phyloP scores from a whole-genome alignment of 129 eudicot genomes.

The Centaurea solstitialis region DNA sequence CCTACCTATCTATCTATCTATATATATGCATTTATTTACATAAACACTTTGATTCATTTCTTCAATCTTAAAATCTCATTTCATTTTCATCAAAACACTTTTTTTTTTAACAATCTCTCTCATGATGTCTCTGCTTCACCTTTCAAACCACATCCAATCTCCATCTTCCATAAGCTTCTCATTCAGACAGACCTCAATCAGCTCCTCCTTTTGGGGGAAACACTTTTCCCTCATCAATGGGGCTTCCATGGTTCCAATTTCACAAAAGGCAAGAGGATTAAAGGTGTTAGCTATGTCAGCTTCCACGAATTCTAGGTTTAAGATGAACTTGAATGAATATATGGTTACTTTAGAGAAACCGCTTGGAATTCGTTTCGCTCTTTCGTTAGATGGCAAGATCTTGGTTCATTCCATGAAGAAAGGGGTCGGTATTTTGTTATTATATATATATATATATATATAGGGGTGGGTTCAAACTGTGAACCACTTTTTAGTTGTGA shows the following conservation, averaged over 20 bases:
- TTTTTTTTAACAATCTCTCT: not conserved
- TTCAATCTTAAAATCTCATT: not conserved
- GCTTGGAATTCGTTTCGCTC: slow-evolving; percentile 89
- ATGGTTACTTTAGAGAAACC: slow-evolving; percentile 93
- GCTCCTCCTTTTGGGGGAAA: slow-evolving; percentile 47
- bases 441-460: too few relatives aligned
- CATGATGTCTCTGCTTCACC: slow-evolving; percentile 41
- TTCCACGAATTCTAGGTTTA: slow-evolving; percentile 33
- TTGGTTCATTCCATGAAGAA: slow-evolving; percentile 89
- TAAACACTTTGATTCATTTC: not conserved
- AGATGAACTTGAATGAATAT: slow-evolving; percentile 93
- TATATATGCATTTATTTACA: not conserved
- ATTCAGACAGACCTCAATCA: slow-evolving; percentile 11
- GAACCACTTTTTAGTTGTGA: too few relatives aligned
- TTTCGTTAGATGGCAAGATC: slow-evolving; percentile 75
- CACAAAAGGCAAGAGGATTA: slow-evolving; percentile 16
- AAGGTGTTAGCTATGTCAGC: slow-evolving; percentile 72
- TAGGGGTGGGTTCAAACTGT: too few relatives aligned
- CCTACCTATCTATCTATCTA: too few relatives aligned
- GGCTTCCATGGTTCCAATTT: not conserved
- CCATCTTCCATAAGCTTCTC: slow-evolving; percentile 19
- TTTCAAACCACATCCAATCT: slow-evolving; percentile 33
- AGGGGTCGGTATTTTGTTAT: slow-evolving; percentile 53
- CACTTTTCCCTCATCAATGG: slow-evolving; percentile 41
- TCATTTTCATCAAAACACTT: not conserved